These are phyloP conservation scores for Periconia sp. DNA, from an alignment of 2,329 filamentous ascomycete genomes.

Conservation along the genomic window DNA sequence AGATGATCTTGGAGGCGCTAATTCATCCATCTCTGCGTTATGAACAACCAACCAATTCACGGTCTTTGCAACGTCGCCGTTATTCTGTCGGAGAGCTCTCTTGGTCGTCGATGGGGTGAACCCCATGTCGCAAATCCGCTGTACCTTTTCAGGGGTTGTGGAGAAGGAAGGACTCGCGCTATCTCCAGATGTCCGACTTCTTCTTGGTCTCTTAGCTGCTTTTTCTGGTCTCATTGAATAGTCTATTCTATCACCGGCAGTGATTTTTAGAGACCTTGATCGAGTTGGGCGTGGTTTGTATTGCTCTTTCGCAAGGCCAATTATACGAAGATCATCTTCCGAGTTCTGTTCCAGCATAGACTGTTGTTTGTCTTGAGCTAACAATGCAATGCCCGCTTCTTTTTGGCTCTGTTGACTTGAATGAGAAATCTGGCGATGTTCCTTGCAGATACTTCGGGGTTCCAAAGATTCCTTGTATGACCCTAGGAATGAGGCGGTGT, in stretches of 20 bases:
- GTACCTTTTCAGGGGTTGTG: conserved; percentile 35
- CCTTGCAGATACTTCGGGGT: too few relatives aligned
- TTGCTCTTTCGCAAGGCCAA: conserved; percentile 37
- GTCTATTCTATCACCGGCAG: conserved; percentile 28
- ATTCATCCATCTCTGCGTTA: conserved; percentile 33
- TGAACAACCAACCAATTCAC: conserved; percentile 41
- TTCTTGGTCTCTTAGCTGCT: conserved; percentile 23
- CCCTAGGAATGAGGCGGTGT: too few relatives aligned
- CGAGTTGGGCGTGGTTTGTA: conserved; percentile 46
- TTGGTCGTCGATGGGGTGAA: conserved; percentile 39
- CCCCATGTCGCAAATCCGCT: conserved; percentile 44
- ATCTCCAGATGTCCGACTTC: conserved; percentile 29
- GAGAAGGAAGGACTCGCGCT: conserved; percentile 6
- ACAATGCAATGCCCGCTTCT: conserved; percentile 2
- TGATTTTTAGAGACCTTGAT: conserved; percentile 38
- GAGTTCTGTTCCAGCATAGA: conserved; percentile 13
- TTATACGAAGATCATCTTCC: conserved; percentile 31
- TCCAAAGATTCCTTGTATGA: too few relatives aligned
- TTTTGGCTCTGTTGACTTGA: conserved; percentile 9
- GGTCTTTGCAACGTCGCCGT: conserved; percentile 35
- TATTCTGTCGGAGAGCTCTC: conserved; percentile 30
- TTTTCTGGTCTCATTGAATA: conserved; percentile 39
- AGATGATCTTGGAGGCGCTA: conserved; percentile 26
- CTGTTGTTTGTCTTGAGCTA: conserved; percentile 9
- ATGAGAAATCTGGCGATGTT: too few relatives aligned